Evolutionary conservation across 768 basidiomycete species (phyloP).

Genomic region (Dendrothele bispora): DNA sequence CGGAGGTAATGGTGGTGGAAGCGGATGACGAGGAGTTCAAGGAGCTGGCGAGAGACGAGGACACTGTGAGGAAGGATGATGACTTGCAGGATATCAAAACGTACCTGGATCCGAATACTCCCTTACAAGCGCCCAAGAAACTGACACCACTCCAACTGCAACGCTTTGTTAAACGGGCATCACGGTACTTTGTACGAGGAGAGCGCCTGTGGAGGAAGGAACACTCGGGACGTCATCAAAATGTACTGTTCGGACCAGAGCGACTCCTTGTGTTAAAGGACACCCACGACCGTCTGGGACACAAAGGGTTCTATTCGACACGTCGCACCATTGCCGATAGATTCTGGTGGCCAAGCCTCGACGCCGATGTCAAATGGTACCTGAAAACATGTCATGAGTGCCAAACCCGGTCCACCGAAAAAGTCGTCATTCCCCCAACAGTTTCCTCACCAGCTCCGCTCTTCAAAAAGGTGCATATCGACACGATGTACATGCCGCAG

Average conservation of each 20-base stretch:
- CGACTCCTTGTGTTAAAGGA: conserved; percentile 10
- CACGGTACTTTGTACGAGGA: not conserved
- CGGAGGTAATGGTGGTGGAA: not conserved
- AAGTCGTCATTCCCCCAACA: conserved; percentile 23
- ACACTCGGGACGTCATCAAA: not conserved
- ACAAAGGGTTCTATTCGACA: not conserved
- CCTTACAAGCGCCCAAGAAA: not conserved
- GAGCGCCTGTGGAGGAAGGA: conserved; percentile 1
- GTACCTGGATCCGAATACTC: not conserved
- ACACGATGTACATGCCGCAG: conserved; percentile 37
- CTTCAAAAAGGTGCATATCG: conserved; percentile 31
- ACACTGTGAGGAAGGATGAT: not conserved
- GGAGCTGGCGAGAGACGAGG: not conserved
- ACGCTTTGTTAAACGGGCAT: not conserved
- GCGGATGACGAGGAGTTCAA: not conserved
- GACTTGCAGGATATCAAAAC: not conserved
- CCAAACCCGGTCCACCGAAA: conserved; percentile 23
- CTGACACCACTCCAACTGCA: not conserved
- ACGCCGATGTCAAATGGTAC: conserved; percentile 28
- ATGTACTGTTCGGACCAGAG: conserved; percentile 18
- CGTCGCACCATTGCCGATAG: conserved; percentile 9
- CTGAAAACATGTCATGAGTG: conserved; percentile 37
- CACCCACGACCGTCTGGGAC: conserved; percentile 19
- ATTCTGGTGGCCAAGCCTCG: conserved; percentile 30
- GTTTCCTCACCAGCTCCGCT: conserved; percentile 21